A percentile compares a stretch with the other conserved stretches of the same genome.
Evolutionary conservation across 2,329 filamentous ascomycete genomes (phyloP).

Genomic region (Botrytis aclada): DNA sequence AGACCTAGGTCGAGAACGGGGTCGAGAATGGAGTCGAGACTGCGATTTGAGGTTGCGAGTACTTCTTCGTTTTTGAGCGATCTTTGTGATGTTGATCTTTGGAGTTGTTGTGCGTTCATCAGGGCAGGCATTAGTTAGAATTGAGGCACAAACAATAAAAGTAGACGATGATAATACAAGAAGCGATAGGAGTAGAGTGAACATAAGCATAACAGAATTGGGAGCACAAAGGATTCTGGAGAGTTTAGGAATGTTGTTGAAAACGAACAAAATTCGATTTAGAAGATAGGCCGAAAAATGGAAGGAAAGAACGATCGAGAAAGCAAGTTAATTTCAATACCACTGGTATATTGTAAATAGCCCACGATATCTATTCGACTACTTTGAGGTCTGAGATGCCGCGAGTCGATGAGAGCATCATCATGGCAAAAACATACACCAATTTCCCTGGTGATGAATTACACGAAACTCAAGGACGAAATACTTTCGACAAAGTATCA

Average conservation of each 20-base stretch:
- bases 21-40: no score
- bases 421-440: neutral
- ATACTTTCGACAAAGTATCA: neutral
- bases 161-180: neutral
- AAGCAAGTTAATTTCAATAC: neutral
- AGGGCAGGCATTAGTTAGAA: slow-evolving; percentile 9
- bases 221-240: neutral
- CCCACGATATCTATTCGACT: neutral
- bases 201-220: neutral
- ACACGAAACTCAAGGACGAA: neutral
- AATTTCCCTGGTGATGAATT: no score
- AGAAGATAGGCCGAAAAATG: neutral
- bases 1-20: neutral
- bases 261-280: neutral
- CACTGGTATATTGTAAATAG: neutral
- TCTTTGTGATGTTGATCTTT: neutral
- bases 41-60: neutral
- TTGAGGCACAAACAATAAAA: slow-evolving; percentile 6
- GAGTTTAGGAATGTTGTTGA: neutral
- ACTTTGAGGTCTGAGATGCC: neutral
- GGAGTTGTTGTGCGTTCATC: neutral
- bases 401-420: neutral
- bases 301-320: neutral
- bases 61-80: neutral
- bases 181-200: neutral